Base-by-base conservation (phyloP, 805 yeast species). In the Henningerozyma blattae region DNA sequence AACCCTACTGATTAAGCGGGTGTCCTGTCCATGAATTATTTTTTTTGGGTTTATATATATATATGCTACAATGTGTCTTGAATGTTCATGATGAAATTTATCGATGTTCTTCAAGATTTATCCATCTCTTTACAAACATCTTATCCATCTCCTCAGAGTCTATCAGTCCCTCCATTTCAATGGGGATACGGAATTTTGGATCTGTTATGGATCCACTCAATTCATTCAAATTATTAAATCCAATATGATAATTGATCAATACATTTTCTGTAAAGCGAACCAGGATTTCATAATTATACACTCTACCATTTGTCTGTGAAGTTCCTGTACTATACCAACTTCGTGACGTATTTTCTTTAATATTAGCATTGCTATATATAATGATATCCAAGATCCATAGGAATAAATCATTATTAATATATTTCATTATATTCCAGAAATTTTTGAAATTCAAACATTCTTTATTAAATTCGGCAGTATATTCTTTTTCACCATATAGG, bases 241-340 rank as follows among this genome's bases (percentile, higher is more conserved):
- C 75, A 46, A 62, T 68, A 47, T 71, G 75, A 44, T 68, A 63
- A 39, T 70, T 65, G 31, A 62, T 48, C 20, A 69, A 42, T 5
- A 70, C 52, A n/a, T 65, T 61, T 19, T 65, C 31, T 9, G 63
- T 42, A 14, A 67, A 44, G 0, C 72, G 53, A 22, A 61, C 52
- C 17, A 64, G 42, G 2, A 62, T 42, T 41, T 62, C 67, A 44
- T 67, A 63, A 35, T 62, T 60, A 8, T n/a, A n/a, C n/a, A n/a
- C n/a, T n/a, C n/a, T n/a, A 52, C n/a, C 13, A 12, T 27, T 16
- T 14, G 30, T n/a, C 14, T 16, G 13, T 27, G 16, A 14, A 6
- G 24, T 22, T 22, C 24, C 13, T 8, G 24, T 22, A 22, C 24
- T n/a, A n/a, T n/a, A n/a, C n/a, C n/a, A n/a, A n/a, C n/a, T n/a